Base-by-base conservation (phyloP, 192 early-diverging fungal species). In the Gaertneriomyces semiglobifer region DNA sequence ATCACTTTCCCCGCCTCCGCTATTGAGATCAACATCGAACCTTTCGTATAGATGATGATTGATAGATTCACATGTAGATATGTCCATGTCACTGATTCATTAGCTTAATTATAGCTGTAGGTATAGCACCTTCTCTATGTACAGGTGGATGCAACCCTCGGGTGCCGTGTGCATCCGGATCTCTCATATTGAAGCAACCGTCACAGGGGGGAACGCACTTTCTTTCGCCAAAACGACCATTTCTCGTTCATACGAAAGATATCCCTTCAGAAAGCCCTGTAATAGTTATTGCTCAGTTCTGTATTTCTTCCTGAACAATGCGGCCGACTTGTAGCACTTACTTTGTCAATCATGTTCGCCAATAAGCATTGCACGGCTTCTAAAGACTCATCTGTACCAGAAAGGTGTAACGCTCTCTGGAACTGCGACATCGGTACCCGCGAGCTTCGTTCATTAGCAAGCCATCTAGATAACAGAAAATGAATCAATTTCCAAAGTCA, bases 11-110 rank as follows among this genome's bases (percentile, higher is more conserved):
- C 97, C 9, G 88, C 88, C 63, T 91, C 93, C 44, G 87, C 87
- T 42, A 74, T 99, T 64, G 97, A 99, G 81, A 87, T 99, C 74
- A 92, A 93, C 78, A 77, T 99, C 50, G 97, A 98, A 81, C 90
- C 88, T 41, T 96, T 99, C 84, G 75, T 99, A 60, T 97, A 72
- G 33, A 42, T 63, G 45, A 44, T 57, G 33, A 33, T 33, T 33
- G 1, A 33, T 33, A 33, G 25, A 33, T 33, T 33, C 25, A 33
- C 25, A 33, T 33, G 25, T 33, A 33, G 25, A 33, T 33, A 33
- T 33, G 25, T 33, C 25, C 25, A 33, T 33, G 25, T 33, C 25
- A 33, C 25, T 33, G 25, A 33, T 33, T 33, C 25, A 33, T 33
- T 33, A 33, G 25, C 25, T 33, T 33, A 33, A 33, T 33, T 33